Conservation (phyloP, 2,329 filamentous ascomycete genomes). For the Paraconiothyrium sp. region DNA sequence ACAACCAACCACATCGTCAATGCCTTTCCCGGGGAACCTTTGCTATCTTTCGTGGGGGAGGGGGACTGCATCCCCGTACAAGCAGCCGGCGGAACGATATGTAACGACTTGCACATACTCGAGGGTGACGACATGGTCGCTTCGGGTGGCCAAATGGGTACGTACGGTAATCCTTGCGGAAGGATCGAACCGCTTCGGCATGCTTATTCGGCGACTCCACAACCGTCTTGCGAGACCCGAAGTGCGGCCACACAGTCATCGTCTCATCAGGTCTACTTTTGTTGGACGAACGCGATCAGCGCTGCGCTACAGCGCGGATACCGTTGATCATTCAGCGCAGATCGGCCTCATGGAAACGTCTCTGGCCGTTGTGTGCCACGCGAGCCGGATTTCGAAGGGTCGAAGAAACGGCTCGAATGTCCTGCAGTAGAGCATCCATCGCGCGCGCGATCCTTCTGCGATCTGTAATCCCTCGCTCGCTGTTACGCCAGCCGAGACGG, state of each 20-base stretch:
- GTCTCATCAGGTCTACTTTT: neutral
- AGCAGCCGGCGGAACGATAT: neutral
- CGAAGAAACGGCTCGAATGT: neutral
- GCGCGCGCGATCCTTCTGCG: neutral
- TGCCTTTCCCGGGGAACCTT: neutral
- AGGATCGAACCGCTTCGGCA: slow-evolving; percentile 10
- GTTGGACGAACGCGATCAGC: neutral
- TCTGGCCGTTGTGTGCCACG: neutral
- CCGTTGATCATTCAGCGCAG: neutral
- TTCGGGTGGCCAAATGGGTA: neutral
- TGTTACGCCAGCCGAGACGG: slow-evolving; percentile 5
- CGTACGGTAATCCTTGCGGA: neutral
- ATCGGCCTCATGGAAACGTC: neutral
- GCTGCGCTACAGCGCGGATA: neutral
- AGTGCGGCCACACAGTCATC: neutral
- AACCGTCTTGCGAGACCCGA: neutral
- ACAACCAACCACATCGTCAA: neutral
- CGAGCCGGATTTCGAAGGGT: neutral
- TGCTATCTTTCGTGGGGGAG: neutral
- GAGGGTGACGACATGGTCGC: slow-evolving; percentile 12
- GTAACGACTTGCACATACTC: neutral
- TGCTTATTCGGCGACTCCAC: neutral
- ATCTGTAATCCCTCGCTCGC: slow-evolving; percentile 8
- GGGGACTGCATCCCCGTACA: neutral
- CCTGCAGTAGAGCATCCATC: slow-evolving; percentile 1